phyloP scores from a whole-genome alignment of 208 protist species.

The Trypanosoma avium region DNA sequence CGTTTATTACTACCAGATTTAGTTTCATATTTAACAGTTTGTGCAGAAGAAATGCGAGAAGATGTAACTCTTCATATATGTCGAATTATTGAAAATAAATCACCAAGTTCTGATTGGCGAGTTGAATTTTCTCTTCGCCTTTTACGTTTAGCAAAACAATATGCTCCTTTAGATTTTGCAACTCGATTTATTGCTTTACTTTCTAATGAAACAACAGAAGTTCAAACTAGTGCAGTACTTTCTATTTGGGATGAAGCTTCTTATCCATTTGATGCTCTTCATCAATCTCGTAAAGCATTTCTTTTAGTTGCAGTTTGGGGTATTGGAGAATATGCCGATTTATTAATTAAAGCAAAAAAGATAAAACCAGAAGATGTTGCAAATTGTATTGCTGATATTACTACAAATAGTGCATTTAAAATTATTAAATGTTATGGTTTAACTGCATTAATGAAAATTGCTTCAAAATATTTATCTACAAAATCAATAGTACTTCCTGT shows the following conservation, averaged over 20 bases:
- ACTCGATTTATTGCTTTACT: constrained; percentile 90
- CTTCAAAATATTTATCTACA: constrained; percentile 67
- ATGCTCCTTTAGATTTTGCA: constrained; percentile 68
- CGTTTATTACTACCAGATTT: constrained; percentile 95
- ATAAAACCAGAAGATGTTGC: constrained; percentile 43
- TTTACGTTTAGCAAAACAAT: constrained; percentile 77
- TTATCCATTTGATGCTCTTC: constrained; percentile 69
- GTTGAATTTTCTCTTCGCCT: constrained; percentile 95
- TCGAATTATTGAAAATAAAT: constrained; percentile 89
- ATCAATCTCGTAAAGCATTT: constrained; percentile 86
- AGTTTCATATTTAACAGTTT: constrained; percentile 92
- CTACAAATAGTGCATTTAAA: constrained; percentile 64
- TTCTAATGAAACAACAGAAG: constrained; percentile 71
- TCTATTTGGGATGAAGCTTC: constrained; percentile 89
- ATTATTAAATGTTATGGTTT: constrained; percentile 92
- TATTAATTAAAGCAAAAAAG: constrained; percentile 52
- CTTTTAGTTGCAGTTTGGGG: constrained; percentile 93
- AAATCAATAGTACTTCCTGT: constrained; percentile 44
- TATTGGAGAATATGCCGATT: constrained; percentile 96
- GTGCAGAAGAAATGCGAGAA: constrained; percentile 91
- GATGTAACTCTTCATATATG: constrained; percentile 94
- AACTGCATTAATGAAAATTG: constrained; percentile 95
- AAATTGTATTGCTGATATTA: constrained; percentile 59
- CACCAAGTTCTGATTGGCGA: constrained; percentile 95
- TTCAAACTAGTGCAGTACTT: constrained; percentile 88